A percentile compares a stretch with the other conserved stretches of the same genome.
Evolutionary conservation across 805 yeast genomes (phyloP).

Genomic region (Pichia scutulata): DNA sequence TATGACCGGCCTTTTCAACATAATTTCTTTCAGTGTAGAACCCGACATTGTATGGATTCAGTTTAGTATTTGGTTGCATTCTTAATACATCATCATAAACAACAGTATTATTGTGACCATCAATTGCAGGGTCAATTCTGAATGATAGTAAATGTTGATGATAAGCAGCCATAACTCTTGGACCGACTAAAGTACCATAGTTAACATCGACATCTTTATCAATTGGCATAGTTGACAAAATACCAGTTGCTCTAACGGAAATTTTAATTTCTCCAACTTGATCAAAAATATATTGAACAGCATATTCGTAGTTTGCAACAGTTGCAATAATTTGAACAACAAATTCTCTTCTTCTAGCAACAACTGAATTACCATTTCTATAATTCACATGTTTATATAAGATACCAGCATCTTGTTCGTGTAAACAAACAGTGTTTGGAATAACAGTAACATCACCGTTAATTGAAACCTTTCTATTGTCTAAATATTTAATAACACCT

Average conservation of each 20-base stretch:
- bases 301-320: slow-evolving; percentile 79
- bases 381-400: slow-evolving; percentile 74
- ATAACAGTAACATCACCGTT: slow-evolving; percentile 55
- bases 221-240: slow-evolving; percentile 75
- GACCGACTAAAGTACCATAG: slow-evolving; percentile 71
- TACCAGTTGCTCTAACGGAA: slow-evolving; percentile 82
- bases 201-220: slow-evolving; percentile 53
- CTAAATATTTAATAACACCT: slow-evolving; percentile 70
- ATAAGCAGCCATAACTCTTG: slow-evolving; percentile 75
- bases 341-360: slow-evolving; percentile 71
- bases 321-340: slow-evolving; percentile 77
- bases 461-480: slow-evolving; percentile 47
- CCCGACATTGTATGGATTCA: slow-evolving; percentile 66
- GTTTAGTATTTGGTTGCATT: slow-evolving; percentile 43
- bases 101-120: slow-evolving; percentile 72
- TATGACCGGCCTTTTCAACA: slow-evolving; percentile 62
- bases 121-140: slow-evolving; percentile 76
- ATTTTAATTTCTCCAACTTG: slow-evolving; percentile 73
- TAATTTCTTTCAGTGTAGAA: slow-evolving; percentile 53
- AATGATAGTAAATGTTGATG: slow-evolving; percentile 77
- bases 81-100: slow-evolving; percentile 61
- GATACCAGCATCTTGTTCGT: slow-evolving; percentile 71
- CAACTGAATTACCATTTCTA: slow-evolving; percentile 63
- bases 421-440: slow-evolving; percentile 72
- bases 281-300: slow-evolving; percentile 61